These are phyloP conservation scores for Sordariomycetes sp. DNA, from an alignment of 2,329 filamentous ascomycete genomes.

Conservation along the genomic window DNA sequence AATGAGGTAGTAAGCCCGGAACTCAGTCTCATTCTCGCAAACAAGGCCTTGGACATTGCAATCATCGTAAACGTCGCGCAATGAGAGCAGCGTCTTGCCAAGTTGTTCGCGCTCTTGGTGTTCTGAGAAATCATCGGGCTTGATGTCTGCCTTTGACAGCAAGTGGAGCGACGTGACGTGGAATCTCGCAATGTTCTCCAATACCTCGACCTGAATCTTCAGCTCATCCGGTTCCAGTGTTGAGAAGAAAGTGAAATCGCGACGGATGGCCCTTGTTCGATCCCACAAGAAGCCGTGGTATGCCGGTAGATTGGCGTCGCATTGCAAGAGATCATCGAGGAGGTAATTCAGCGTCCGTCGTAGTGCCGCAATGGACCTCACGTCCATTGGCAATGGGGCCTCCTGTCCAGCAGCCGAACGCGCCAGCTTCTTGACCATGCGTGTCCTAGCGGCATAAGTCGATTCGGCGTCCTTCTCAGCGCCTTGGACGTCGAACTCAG, in stretches of 20 bases:
- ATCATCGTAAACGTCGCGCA: conserved; percentile 59
- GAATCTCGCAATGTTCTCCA: conserved; percentile 59
- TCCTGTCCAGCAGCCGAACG: conserved; percentile 61
- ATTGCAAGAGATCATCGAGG: conserved; percentile 46
- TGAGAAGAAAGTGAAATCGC: conserved; percentile 61
- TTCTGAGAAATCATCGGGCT: conserved; percentile 52
- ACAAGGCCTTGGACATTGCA: conserved; percentile 47
- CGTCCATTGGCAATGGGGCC: conserved; percentile 58
- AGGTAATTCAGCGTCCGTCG: conserved; percentile 55
- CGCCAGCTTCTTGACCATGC: conserved; percentile 60
- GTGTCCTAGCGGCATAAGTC: conserved; percentile 34
- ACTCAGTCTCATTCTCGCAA: conserved; percentile 57
- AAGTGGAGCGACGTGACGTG: conserved; percentile 58
- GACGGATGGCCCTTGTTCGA: conserved; percentile 55
- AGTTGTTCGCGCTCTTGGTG: conserved; percentile 62
- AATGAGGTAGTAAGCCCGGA: conserved; percentile 55
- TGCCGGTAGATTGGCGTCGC: conserved; percentile 43
- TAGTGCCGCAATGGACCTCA: conserved; percentile 50
- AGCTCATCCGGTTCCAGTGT: conserved; percentile 48
- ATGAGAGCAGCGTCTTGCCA: conserved; percentile 53
- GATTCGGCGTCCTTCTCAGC: conserved; percentile 42
- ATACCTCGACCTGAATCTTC: conserved; percentile 49
- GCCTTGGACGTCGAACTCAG: conserved; percentile 47
- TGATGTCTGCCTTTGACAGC: conserved; percentile 45
- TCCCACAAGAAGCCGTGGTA: conserved; percentile 61